These are phyloP conservation scores for Metarhizium brunneum DNA, from an alignment of 2,329 filamentous ascomycete species.

Conservation along the genomic window DNA sequence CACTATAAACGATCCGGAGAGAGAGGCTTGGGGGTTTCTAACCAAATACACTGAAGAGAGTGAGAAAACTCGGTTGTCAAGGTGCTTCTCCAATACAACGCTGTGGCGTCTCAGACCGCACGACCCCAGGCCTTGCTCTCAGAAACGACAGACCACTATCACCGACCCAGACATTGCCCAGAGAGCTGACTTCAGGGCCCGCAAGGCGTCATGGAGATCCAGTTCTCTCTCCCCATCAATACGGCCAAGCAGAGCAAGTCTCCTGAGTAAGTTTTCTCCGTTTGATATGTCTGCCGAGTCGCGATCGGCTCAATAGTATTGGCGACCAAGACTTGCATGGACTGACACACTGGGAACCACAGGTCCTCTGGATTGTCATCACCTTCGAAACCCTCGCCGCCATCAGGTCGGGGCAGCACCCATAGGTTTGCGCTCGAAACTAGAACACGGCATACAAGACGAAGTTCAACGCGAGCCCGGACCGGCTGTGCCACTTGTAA, in stretches of 20 bases:
- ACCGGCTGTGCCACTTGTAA: constrained; percentile 29
- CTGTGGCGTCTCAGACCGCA: not conserved
- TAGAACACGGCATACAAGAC: constrained; percentile 26
- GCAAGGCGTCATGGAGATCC: constrained; percentile 25
- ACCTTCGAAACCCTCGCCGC: constrained; percentile 1
- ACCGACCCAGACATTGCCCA: not conserved
- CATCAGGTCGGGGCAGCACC: constrained; percentile 17
- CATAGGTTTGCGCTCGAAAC: constrained; percentile 29
- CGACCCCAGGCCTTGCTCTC: not conserved
- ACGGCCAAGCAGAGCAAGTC: constrained; percentile 10
- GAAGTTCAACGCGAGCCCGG: constrained; percentile 27
- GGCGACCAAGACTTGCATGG: not conserved
- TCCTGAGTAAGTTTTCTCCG: constrained; percentile 15
- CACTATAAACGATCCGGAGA: no score
- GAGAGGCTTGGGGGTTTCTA: not conserved
- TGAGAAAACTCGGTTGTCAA: no score
- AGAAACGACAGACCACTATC: not conserved
- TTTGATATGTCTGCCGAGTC: not conserved
- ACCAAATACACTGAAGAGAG: not conserved
- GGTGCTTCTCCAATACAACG: not conserved
- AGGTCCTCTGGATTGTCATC: not conserved
- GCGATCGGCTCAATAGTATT: not conserved
- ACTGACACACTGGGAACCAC: not conserved
- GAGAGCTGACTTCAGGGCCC: not conserved
- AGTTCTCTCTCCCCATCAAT: constrained; percentile 25